phyloP scores from a whole-genome alignment of 2,329 filamentous ascomycete genomes.

The Botrytis paeoniae region DNA sequence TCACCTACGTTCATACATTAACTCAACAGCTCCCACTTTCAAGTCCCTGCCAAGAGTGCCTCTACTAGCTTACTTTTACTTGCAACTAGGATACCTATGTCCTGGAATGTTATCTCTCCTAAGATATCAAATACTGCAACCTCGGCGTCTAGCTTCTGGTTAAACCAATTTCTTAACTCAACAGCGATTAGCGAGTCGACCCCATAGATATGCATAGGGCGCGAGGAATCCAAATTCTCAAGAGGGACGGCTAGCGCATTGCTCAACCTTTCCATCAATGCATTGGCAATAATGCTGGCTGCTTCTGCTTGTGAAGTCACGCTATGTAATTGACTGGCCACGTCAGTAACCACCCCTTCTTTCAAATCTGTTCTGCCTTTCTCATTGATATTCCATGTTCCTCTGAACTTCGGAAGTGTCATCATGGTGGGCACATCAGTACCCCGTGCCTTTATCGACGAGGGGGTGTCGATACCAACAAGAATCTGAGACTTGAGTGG shows the following conservation, averaged over 20 bases:
- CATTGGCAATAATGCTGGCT: slow-evolving; percentile 13
- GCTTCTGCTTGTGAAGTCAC: background rate
- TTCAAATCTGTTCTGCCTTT: background rate
- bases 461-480: background rate
- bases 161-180: slow-evolving; percentile 50
- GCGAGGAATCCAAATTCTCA: slow-evolving; percentile 42
- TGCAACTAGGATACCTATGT: background rate
- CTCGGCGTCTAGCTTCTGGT: slow-evolving; percentile 43
- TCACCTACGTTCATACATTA: no score
- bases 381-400: background rate
- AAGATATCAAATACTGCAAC: slow-evolving; percentile 33
- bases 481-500: background rate
- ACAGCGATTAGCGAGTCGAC: slow-evolving; percentile 53
- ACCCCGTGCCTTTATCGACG: background rate
- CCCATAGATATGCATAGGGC: slow-evolving; percentile 43
- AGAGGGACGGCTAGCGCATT: slow-evolving; percentile 46
- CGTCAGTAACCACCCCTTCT: background rate
- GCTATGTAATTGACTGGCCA: background rate
- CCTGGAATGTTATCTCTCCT: background rate
- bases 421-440: background rate
- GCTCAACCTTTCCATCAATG: slow-evolving; percentile 40
- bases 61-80: background rate
- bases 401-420: background rate
- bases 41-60: no score
- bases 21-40: no score